A percentile compares a stretch with the other conserved stretches of the same genome.
Evolutionary conservation across 2,329 filamentous ascomycete species (phyloP).

Genomic region (Aspergillus quadrilineatus): DNA sequence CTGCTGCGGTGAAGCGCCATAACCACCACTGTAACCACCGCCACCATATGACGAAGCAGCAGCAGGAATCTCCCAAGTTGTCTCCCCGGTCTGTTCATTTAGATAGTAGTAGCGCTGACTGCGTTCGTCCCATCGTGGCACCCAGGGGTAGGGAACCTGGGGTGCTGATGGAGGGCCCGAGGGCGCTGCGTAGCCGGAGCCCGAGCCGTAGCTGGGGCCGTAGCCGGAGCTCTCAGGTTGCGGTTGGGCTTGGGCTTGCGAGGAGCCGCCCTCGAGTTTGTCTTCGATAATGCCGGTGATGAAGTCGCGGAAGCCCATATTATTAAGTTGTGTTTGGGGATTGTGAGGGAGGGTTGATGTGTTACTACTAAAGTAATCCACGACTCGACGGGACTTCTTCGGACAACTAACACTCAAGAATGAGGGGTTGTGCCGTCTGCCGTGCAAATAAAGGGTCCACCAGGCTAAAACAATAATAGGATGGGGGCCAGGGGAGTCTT

Average conservation of each 20-base stretch:
- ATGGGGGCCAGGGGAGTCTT: not conserved
- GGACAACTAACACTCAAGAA: not conserved
- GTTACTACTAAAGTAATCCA: not conserved
- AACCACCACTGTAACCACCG: conserved; percentile 14
- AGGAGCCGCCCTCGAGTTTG: conserved; percentile 9
- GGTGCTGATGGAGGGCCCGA: conserved; percentile 10
- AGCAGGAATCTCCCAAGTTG: conserved; percentile 40
- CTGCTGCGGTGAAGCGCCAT: not conserved
- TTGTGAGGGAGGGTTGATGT: not conserved
- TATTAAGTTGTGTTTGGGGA: not conserved
- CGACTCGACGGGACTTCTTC: too few species aligned
- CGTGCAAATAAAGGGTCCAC: not conserved
- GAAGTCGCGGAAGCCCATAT: conserved; percentile 32
- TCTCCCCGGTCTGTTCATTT: conserved; percentile 49
- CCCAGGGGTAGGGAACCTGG: conserved; percentile 43
- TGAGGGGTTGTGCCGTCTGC: not conserved
- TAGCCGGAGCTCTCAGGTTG: conserved; percentile 8
- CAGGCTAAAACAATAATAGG: not conserved
- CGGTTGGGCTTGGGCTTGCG: conserved; percentile 2
- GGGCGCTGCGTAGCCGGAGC: not conserved
- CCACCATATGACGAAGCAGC: conserved; percentile 19
- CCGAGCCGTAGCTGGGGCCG: not conserved
- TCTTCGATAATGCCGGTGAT: conserved; percentile 27
- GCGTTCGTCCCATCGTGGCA: conserved; percentile 45
- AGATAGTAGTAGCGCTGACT: conserved; percentile 47